Base-by-base conservation (phyloP, 129 eudicot species). In the Lonicera japonica region DNA sequence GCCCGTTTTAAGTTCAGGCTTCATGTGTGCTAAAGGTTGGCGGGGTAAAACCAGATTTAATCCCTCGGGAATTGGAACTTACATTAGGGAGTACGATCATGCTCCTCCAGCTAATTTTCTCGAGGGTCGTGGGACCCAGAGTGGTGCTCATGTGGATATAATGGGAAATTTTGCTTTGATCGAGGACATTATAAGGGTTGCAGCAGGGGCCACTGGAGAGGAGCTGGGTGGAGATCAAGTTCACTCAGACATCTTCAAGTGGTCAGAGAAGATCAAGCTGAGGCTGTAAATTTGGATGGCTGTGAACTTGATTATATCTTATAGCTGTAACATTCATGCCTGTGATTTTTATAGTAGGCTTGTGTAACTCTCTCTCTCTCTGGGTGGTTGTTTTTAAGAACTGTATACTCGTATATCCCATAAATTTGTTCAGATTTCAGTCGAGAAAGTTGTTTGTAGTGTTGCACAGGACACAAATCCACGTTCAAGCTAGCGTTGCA, bases 1-100 rank as follows among this genome's bases (percentile, higher is more conserved):
- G 9, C 99, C 99, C 4, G 86, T 77, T 25, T 58, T 92, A 55
- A 92, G 99, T 55, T 83, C 99, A 10, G 99, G 99, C 17, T 92
- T 50, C 82, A 92, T 92, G 99, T 82, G 91, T 23, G 96, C 99
- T 9, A 92, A 92, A 73, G 96, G 87, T 21, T 92, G 99, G 99
- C 99, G 99, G 53, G 99, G 99, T 36, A 92, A 80, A 66, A 92
- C 99, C 8, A 70, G 95, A 52, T 92, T 82, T 68, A 92, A 92
- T 68, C 99, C 99, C 57, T 88, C 96, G 1, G 99, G 96, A 40
- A 78, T 82, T 34, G 71, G 69, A 52, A 92, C 89, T 0, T 85
- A 80, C 52, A 43, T 85, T 36, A 57, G 99, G 66, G 99, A 92
- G 71, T 92, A 83, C 29, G 83, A 82, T 72, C 99, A 92, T 63